Conservation (phyloP, 1,139 yeast species). For the Protomyces pachydermus region DNA sequence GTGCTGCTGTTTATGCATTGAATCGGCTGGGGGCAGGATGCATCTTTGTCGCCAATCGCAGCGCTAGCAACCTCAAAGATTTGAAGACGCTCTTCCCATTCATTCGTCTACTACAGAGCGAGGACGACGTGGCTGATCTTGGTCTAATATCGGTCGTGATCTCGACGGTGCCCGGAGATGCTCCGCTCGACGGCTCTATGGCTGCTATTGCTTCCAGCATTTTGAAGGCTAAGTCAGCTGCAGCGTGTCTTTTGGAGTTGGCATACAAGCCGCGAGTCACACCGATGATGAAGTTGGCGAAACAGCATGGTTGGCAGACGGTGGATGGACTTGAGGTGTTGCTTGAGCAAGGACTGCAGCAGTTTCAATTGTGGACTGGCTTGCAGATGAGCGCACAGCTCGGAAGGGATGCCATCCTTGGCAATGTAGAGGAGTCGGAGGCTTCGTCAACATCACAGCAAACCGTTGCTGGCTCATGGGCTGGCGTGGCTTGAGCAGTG, state of each 20-base stretch:
- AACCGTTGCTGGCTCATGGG: background rate
- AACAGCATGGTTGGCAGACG: conserved; percentile 58
- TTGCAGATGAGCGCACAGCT: conserved; percentile 24
- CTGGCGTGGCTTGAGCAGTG: background rate
- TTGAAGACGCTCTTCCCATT: conserved; percentile 63
- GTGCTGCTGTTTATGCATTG: conserved; percentile 90
- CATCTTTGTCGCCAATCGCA: conserved; percentile 79
- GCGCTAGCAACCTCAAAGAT: conserved; percentile 57
- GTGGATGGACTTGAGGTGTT: conserved; percentile 89
- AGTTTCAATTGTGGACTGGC: conserved; percentile 76
- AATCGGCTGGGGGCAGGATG: conserved; percentile 68
- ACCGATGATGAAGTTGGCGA: conserved; percentile 76
- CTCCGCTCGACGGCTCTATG: conserved; percentile 57
- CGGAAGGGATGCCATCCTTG: background rate
- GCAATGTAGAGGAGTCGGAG: background rate
- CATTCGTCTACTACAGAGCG: conserved; percentile 54
- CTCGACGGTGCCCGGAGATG: conserved; percentile 86
- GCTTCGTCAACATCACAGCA: background rate
- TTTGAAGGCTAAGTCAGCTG: conserved; percentile 1
- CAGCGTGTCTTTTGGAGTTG: conserved; percentile 68
- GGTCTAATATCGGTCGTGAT: conserved; percentile 49
- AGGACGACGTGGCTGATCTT: conserved; percentile 37
- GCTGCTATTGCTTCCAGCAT: conserved; percentile 42
- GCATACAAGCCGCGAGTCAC: conserved; percentile 87
- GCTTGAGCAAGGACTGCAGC: conserved; percentile 86